phyloP scores from a whole-genome alignment of 2,329 filamentous ascomycete genomes.

The Monosporascus cannonballus region DNA sequence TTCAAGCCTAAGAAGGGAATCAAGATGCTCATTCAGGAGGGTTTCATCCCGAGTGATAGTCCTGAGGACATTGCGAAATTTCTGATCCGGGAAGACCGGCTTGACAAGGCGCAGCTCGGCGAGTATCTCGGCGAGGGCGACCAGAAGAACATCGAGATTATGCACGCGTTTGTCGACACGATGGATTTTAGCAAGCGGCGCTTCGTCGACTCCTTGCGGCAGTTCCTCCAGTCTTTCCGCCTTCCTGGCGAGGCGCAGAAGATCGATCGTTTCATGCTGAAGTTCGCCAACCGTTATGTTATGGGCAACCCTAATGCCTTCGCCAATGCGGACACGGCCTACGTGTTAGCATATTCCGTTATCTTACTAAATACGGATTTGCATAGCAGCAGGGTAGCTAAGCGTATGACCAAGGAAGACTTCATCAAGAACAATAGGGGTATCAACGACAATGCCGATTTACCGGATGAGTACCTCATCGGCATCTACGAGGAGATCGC shows the following conservation, averaged over 20 bases:
- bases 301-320: slow-evolving; percentile 95
- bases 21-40: slow-evolving; percentile 74
- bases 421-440: slow-evolving; percentile 99
- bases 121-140: slow-evolving; percentile 95
- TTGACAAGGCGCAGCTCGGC: slow-evolving; percentile 89
- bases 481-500: slow-evolving; percentile 90
- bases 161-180: slow-evolving; percentile 94
- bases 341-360: slow-evolving; percentile 92
- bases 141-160: slow-evolving; percentile 86
- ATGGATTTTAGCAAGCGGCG: slow-evolving; percentile 92
- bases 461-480: slow-evolving; percentile 86
- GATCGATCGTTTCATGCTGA: slow-evolving; percentile 98
- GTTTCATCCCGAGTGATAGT: slow-evolving; percentile 75
- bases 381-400: slow-evolving; percentile 78
- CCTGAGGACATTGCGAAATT: slow-evolving; percentile 82
- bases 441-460: slow-evolving; percentile 92
- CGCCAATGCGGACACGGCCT: slow-evolving; percentile 95
- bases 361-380: slow-evolving; percentile 95
- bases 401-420: slow-evolving; percentile 90
- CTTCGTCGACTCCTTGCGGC: slow-evolving; percentile 86
- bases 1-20: slow-evolving; percentile 95
- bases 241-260: slow-evolving; percentile 95
- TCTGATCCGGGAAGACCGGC: slow-evolving; percentile 69
- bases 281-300: slow-evolving; percentile 95
- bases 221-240: slow-evolving; percentile 91